Evolutionary conservation across 768 basidiomycete genomes (phyloP), one percentile per base, ranked within the genome.

Genomic region (Termitomyces bulborhizus): DNA sequence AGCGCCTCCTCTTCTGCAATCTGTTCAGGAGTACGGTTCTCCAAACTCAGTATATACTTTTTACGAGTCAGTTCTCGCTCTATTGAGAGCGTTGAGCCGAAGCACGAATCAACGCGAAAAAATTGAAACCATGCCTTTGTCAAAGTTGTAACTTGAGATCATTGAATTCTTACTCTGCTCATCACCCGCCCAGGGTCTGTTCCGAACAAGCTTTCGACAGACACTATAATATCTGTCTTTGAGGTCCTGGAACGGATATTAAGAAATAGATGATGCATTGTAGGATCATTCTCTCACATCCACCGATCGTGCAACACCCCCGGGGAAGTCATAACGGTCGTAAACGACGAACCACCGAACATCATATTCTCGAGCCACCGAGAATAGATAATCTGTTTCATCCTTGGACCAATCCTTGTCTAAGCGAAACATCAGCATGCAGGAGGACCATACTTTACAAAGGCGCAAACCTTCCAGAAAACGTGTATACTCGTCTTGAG

Each of bases 1-100:
- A 99, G 76, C 7, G 92, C 89, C 63, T 98, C 95, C 75, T 98
- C 97, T 67, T 99, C 95, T 16, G 86, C 88, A 43, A 96, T 86
- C 71, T 98, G 92, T 47, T 88, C 84, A 4, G 85, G 79, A 0
- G 93, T 89, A n/a, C 96, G 85, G 54, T 80, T 83, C 71, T 94
- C 91, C n/a, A 98, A 82, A 57, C 85, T 89, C 8, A 78, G 72
- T 13, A 98, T 78, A 64, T 98, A 97, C 55, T 85, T 84, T 70
- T 94, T 97, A 55, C 97, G 86, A 59, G 84, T 86, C 21, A 84
- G 72, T 69, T 99, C 97, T 42, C 92, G 88, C 31, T 88, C 95
- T 96, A 55, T 18, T 12, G 6, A 3, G 12, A 16, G 16, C 29
- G 9, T n/a, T 40, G 16, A n/a, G 26, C 12, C 39, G n/a, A 11